phyloP scores from a whole-genome alignment of 2,329 filamentous ascomycete genomes.

The Alternaria sp. region DNA sequence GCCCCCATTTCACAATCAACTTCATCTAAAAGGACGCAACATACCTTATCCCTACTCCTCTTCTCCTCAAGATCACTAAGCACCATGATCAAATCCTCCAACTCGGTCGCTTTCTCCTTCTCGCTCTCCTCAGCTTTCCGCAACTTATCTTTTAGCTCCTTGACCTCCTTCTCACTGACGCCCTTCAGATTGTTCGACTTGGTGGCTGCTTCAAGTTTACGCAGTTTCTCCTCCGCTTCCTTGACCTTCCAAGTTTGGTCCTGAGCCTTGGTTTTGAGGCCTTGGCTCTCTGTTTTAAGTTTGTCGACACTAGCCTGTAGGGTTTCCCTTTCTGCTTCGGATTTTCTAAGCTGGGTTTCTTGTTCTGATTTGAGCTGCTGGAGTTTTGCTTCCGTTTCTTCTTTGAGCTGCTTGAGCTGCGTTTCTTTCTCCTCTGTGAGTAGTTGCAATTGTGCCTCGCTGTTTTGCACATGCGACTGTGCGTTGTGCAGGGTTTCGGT shows the following conservation, averaged over 20 bases:
- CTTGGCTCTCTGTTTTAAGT: conserved; percentile 27
- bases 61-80: conserved; percentile 60
- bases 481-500: conserved; percentile 36
- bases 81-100: conserved; percentile 60
- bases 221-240: conserved; percentile 59
- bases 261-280: conserved; percentile 55
- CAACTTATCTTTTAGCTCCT: conserved; percentile 59
- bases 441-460: conserved; percentile 51
- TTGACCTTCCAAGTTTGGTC: conserved; percentile 54
- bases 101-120: conserved; percentile 56
- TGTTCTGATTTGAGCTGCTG: conserved; percentile 23
- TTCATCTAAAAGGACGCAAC: not conserved
- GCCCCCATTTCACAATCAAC: not conserved
- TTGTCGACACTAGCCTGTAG: conserved; percentile 31
- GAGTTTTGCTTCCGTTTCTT: conserved; percentile 39
- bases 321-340: conserved; percentile 13
- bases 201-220: conserved; percentile 29
- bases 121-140: conserved; percentile 46
- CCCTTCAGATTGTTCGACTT: conserved; percentile 2
- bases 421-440: conserved; percentile 40
- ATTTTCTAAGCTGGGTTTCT: conserved; percentile 1
- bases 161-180: conserved; percentile 38
- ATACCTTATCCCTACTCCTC: conserved; percentile 51
- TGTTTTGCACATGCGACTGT: conserved; percentile 36
- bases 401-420: conserved; percentile 3